These are phyloP conservation scores for Candida jianshihensis DNA, from an alignment of 805 yeast species.

Conservation along the genomic window DNA sequence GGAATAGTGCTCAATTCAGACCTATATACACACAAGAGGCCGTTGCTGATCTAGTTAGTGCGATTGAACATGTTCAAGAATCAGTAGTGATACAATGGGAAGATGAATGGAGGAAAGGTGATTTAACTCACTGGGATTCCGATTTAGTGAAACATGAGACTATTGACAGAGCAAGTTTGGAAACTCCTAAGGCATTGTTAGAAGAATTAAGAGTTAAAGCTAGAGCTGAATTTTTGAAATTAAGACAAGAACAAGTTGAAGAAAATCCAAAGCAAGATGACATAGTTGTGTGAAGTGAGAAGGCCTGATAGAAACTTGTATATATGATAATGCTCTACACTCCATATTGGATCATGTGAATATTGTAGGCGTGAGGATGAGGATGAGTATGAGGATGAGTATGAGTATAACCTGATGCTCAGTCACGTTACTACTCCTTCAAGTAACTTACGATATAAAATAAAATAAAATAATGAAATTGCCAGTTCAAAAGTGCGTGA, in stretches of 20 bases:
- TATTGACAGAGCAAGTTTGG: conserved; percentile 46
- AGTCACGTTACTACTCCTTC: no score
- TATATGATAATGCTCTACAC: background rate
- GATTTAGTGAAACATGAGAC: conserved; percentile 54
- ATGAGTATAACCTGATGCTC: no score
- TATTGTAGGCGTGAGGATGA: no score
- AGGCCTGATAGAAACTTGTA: background rate
- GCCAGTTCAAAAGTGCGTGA: no score
- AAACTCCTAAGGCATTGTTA: conserved; percentile 61
- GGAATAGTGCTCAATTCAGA: conserved; percentile 84
- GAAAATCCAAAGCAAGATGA: no score
- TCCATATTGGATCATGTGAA: background rate
- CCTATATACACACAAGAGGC: conserved; percentile 91
- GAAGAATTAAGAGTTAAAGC: conserved; percentile 42
- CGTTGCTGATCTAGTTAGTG: conserved; percentile 71
- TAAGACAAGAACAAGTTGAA: conserved; percentile 2
- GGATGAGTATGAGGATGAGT: no score
- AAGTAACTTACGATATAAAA: no score
- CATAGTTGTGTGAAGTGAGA: background rate
- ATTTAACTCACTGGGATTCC: conserved; percentile 59
- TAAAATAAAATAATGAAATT: no score
- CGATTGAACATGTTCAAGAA: conserved; percentile 52
- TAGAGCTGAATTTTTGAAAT: conserved; percentile 15
- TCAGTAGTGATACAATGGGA: conserved; percentile 66
- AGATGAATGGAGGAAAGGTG: conserved; percentile 82